These are phyloP conservation scores for Backusella parvicylindrica DNA, from an alignment of 192 early-diverging fungal species.

Conservation along the genomic window DNA sequence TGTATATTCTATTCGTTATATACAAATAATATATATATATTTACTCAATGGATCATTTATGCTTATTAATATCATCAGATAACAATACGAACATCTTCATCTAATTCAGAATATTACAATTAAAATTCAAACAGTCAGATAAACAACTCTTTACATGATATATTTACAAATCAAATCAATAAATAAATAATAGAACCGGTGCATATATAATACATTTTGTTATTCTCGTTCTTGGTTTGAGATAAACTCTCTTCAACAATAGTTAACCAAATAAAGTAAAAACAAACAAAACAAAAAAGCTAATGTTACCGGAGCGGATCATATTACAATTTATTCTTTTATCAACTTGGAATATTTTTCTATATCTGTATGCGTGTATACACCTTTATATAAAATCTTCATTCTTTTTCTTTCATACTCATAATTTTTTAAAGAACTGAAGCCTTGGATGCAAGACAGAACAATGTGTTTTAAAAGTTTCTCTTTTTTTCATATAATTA, in stretches of 20 bases:
- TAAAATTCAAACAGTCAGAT: not conserved
- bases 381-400: not conserved
- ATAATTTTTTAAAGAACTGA: not conserved
- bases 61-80: too few relatives aligned
- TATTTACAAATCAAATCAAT: not conserved
- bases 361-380: not conserved
- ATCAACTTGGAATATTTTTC: not conserved
- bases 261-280: not conserved
- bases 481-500: not conserved
- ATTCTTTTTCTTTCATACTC: not conserved
- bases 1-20: not conserved
- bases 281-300: not conserved
- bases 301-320: not conserved
- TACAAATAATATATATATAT: not conserved
- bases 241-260: not conserved
- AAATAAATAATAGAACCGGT: not conserved
- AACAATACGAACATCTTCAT: too few relatives aligned
- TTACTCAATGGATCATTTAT: not conserved
- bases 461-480: not conserved
- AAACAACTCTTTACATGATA: not conserved
- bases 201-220: not conserved
- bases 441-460: not conserved
- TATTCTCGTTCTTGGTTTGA: not conserved
- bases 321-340: not conserved
- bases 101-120: not conserved